Evolutionary conservation across 2,329 filamentous ascomycete genomes (phyloP), one percentile per base, ranked within the genome.

Genomic region (Aspergillus persii): DNA sequence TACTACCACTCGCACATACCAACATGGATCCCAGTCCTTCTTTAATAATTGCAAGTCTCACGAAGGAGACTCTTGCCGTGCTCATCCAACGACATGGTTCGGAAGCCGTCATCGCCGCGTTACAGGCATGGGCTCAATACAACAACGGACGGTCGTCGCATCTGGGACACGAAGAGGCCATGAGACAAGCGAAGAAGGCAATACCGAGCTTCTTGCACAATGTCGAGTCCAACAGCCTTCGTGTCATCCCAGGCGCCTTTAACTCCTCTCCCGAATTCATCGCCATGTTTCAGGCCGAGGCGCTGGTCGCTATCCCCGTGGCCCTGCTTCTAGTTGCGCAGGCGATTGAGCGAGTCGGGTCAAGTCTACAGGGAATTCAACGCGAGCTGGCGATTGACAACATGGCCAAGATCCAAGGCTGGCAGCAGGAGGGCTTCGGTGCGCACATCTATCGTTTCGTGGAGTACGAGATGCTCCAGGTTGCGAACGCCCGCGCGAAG

Each of bases 141-240:
- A 48, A 48, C 15, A 54, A 39, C 23, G 53, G 53, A 54, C 53
- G 53, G 41, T 54, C 53, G 27, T 54, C 53, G 39, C 31, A 54
- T 48, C 23, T 54, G 41, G 53, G 53, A 54, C 53, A 54, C 53
- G 53, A 54, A 39, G 53, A 54, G 26, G 53, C 53, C 39, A 54
- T 54, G 53, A 54, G 31, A 11, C 18, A 30, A 31, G 53, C 53
- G 26, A 54, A 54, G 39, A 48, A 47, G 12, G 53, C 53, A 47
- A 54, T 36, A 36, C 31, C 31, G 31, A 36, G 53, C 39, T 54
- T 54, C 53, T 3, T 54, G 26, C 31, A 31, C 53, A 47, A n/a
- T 4, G 12, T 54, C 26, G 8, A 54, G 26, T 54, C 53, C 23
- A 47, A 54, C 23, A n/a, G 11, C 23, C 39, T 54, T 54, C 41